Evolutionary conservation across 768 basidiomycete genomes (phyloP), one percentile per base, ranked within the genome.

Genomic region (Suillus bovinus): DNA sequence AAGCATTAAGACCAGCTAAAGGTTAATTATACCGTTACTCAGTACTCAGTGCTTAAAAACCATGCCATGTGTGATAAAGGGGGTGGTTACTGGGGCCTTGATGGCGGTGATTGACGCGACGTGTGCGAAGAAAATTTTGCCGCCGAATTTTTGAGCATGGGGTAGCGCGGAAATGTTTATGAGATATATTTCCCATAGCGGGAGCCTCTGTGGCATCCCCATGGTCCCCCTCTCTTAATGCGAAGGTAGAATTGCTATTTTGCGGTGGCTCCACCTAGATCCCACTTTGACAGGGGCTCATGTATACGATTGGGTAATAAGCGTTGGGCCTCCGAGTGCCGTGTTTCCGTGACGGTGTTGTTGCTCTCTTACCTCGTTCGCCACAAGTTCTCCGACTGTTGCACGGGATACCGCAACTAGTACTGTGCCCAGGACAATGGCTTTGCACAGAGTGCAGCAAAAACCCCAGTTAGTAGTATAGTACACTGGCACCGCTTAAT

Each of bases 171-270:
- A 52, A 31, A 52, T 52, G 20, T 52, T 5, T 20, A 33, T 52
- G 31, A n/a, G 20, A 31, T 20, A 31, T 52, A 33, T 52, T 31
- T 52, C 50, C 50, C 50, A 29, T 52, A 20, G 50, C 31, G n/a
- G 3, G 31, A 52, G 31, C 20, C 50, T 52, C 11, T 0, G n/a
- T 11, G 31, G 20, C 50, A 52, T 52, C 50, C 31, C 31, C 50
- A n/a, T 33, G 50, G 31, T 31, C 29, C 31, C 29, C 50, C 50
- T 52, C 50, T 52, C 50, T 52, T 7, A 33, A 52, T 52, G 20
- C 20, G 50, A 52, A n/a, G 20, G 50, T 52, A 52, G 50, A n/a
- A 33, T 52, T 52, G 31, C 50, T 52, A 52, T 52, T 52, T 52
- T 52, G 11, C 31, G 29, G 31, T 1, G 31, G 11, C 50, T 33